Base-by-base conservation (phyloP, 768 basidiomycete genomes). In the Tricholoma matsutake region DNA sequence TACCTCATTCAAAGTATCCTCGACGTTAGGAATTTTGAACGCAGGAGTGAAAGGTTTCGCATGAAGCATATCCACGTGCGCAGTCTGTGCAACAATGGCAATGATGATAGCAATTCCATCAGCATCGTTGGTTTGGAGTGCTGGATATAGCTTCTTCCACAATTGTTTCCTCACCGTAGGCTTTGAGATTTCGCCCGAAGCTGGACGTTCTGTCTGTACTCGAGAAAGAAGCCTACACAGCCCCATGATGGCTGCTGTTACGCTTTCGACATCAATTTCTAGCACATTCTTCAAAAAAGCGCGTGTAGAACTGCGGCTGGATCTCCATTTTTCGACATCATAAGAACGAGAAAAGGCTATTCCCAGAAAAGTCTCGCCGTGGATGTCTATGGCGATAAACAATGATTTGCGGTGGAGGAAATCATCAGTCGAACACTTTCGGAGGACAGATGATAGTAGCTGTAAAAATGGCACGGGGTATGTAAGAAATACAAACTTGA, bases 101-200 rank as follows among this genome's bases (percentile, higher is more conserved):
- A 95, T 74, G 29, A 95, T 71, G 37, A 82, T 76, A 9, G 81
- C 81, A 22, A 88, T 77, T 1, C 82, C 89, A 32, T 83, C 78
- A 6, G 76, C 69, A 67, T 95, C 91, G 41, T 75, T 76, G 18
- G 82, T 78, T 49, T 82, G 79, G 4, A 94, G 70, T 6, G 77
- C 75, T 8, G 83, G 78, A 66, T 90, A 95, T 2, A 84, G 74
- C 64, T 79, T 82, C 56, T 73, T 76, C 96, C 96, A 98, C 32
- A 92, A 72, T 49, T 81, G 81, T 51, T 80, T 78, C 54, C 82
- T 82, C 52, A 89, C 73, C 22, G 72, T 66, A 55, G 80, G 72
- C 9, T 67, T 66, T 4, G 76, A 69, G 53, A 82, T 75, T 18
- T 59, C 64, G 32, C 63, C 53, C 6, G 64, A 58, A 35, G 51